Conservation (phyloP, 345 rosid species). For the Aegle marmelos region DNA sequence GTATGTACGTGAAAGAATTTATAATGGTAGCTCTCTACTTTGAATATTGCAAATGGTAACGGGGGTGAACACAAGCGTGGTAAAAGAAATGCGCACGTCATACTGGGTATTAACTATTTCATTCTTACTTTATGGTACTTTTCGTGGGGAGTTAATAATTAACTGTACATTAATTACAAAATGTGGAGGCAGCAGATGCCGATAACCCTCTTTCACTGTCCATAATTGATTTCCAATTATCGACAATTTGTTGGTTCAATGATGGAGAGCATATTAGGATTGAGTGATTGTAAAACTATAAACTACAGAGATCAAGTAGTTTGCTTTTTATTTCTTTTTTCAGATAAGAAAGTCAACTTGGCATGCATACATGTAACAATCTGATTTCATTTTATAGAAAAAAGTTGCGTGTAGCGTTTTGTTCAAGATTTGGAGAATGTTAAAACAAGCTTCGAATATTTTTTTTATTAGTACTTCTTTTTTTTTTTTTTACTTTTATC, state of each 20-base stretch:
- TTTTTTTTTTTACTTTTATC: not conserved
- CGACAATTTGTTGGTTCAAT: not conserved
- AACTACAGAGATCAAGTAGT: not conserved
- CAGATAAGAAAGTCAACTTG: not conserved
- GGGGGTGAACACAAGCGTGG: not conserved
- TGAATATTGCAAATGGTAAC: not conserved
- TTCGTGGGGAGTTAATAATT: not conserved
- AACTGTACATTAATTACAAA: not conserved
- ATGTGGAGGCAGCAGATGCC: not conserved
- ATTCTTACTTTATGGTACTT: not conserved
- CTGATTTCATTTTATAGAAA: not conserved
- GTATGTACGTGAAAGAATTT: slow-evolving; percentile 17
- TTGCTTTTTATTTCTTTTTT: not conserved
- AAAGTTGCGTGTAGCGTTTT: not conserved
- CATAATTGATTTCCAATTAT: not conserved
- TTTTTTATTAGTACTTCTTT: too few relatives aligned
- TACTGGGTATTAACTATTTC: not conserved
- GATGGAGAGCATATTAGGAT: not conserved
- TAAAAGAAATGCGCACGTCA: not conserved
- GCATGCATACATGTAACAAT: not conserved
- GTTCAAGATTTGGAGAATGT: not conserved
- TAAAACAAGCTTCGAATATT: not conserved
- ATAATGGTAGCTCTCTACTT: not conserved
- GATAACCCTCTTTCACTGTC: not conserved
- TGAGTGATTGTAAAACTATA: not conserved